Conservation (phyloP, 2,329 filamentous ascomycete genomes). For the Cladosporium colombiae region DNA sequence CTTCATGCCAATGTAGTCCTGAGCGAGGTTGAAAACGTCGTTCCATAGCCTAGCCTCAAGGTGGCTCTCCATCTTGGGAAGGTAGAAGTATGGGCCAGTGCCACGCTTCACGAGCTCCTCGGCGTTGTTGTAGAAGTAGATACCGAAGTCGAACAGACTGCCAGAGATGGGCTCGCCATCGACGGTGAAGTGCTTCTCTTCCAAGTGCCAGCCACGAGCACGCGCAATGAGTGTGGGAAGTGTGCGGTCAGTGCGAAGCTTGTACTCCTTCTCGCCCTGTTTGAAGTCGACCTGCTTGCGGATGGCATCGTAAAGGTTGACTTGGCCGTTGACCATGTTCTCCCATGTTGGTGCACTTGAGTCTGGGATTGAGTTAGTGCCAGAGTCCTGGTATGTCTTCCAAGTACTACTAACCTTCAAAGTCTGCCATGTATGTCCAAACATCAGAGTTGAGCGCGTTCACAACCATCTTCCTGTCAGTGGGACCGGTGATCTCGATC, state of each 20-base stretch:
- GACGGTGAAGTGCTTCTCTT: slow-evolving; percentile 96
- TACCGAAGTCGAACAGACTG: slow-evolving; percentile 91
- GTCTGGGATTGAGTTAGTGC: slow-evolving; percentile 55
- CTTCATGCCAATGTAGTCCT: slow-evolving; percentile 87
- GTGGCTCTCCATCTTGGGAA: slow-evolving; percentile 95
- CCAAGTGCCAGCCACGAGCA: slow-evolving; percentile 94
- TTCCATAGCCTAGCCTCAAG: slow-evolving; percentile 98
- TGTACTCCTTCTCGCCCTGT: slow-evolving; percentile 93
- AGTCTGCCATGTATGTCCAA: slow-evolving; percentile 99
- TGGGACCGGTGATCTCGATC: slow-evolving; percentile 96
- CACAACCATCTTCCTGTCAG: slow-evolving; percentile 98
- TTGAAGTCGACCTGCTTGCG: slow-evolving; percentile 95
- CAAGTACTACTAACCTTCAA: slow-evolving; percentile 71
- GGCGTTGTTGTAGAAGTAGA: slow-evolving; percentile 99
- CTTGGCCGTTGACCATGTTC: slow-evolving; percentile 98
- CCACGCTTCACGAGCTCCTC: slow-evolving; percentile 81
- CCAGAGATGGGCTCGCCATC: slow-evolving; percentile 94
- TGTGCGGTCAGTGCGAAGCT: slow-evolving; percentile 85
- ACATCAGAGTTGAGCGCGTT: slow-evolving; percentile 95
- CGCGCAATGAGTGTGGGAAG: slow-evolving; percentile 91
- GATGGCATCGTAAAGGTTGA: slow-evolving; percentile 96
- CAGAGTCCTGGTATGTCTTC: not conserved
- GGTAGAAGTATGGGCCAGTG: slow-evolving; percentile 92
- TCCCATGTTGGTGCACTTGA: slow-evolving; percentile 97
- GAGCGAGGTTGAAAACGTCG: slow-evolving; percentile 91